Evolutionary conservation across 78 protist species (phyloP).

Genomic region (Chrysochromulina tobinii): DNA sequence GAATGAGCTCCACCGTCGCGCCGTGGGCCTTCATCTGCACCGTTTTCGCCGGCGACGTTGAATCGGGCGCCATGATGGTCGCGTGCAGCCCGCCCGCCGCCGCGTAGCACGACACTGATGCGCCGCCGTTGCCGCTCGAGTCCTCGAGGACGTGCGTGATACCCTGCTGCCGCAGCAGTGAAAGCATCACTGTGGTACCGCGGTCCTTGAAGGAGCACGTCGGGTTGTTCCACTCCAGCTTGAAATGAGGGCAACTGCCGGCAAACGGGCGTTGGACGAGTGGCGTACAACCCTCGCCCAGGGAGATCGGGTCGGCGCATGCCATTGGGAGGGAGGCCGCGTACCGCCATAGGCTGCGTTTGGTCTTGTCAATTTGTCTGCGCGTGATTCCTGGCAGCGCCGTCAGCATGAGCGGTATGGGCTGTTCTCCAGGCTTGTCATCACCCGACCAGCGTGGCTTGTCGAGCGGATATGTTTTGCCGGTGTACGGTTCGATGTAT

Average conservation of each 20-base stretch:
- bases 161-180: not conserved
- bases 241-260: not conserved
- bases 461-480: too few relatives aligned
- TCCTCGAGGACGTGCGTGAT: constrained; percentile 1
- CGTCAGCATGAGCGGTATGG: constrained; percentile 7
- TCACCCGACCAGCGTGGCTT: too few relatives aligned
- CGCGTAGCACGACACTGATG: not conserved
- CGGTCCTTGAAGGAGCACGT: constrained; percentile 37
- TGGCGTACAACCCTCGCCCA: constrained; percentile 35
- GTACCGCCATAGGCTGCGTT: constrained; percentile 7
- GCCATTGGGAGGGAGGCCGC: not conserved
- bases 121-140: constrained; percentile 26
- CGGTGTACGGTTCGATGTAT: too few relatives aligned
- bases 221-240: constrained; percentile 12
- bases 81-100: not conserved
- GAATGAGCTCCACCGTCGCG: not conserved
- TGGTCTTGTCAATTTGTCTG: not conserved
- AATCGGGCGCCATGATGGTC: not conserved
- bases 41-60: not conserved
- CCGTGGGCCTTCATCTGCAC: constrained; percentile 15
- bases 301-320: not conserved
- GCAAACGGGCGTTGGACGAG: not conserved
- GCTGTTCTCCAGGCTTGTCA: not conserved
- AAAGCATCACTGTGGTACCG: constrained; percentile 1
- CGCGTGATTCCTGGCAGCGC: not conserved